A percentile compares a stretch with the other conserved stretches of the same genome.
phyloP scores from a whole-genome alignment of 2,329 filamentous ascomycete species.

The Colletotrichum plurivorum region DNA sequence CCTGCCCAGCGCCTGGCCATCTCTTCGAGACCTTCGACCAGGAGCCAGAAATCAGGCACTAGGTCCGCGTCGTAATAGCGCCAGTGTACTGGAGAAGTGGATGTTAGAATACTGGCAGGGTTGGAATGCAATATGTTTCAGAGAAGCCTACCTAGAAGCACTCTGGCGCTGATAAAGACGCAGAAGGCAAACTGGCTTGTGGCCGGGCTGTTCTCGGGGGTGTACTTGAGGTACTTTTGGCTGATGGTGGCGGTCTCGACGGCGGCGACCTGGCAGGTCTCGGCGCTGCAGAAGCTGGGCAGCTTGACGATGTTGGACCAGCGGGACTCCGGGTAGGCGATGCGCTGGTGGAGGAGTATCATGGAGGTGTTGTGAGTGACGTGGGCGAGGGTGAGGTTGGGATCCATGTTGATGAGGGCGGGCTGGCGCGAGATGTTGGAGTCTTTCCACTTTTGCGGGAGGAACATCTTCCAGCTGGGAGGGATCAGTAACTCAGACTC shows the following conservation, averaged over 20 bases:
- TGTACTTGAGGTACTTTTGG: slow-evolving; percentile 59
- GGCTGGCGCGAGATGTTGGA: slow-evolving; percentile 47
- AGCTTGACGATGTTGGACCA: slow-evolving; percentile 50
- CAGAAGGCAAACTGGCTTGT: slow-evolving; percentile 61
- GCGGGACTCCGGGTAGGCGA: slow-evolving; percentile 57
- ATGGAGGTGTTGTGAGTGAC: slow-evolving; percentile 65
- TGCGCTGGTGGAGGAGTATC: slow-evolving; percentile 63
- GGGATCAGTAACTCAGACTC: neutral
- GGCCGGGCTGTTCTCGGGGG: slow-evolving; percentile 45
- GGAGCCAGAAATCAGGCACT: slow-evolving; percentile 46
- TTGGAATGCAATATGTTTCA: too few relatives aligned
- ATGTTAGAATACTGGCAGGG: too few relatives aligned
- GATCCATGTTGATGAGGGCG: slow-evolving; percentile 56
- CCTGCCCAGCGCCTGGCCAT: slow-evolving; percentile 49
- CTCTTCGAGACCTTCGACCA: slow-evolving; percentile 48
- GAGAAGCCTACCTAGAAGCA: slow-evolving; percentile 49
- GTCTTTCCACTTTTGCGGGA: slow-evolving; percentile 60
- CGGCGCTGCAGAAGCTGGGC: slow-evolving; percentile 61
- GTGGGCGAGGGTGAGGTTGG: slow-evolving; percentile 64
- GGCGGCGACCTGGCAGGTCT: slow-evolving; percentile 63
- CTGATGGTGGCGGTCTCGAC: slow-evolving; percentile 61
- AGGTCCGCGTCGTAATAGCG: slow-evolving; percentile 44
- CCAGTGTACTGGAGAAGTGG: slow-evolving; percentile 45
- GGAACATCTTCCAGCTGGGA: slow-evolving; percentile 58
- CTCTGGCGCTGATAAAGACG: slow-evolving; percentile 60